Evolutionary conservation across 208 protist species (phyloP).

Genomic region (Trypanosoma lewisi): DNA sequence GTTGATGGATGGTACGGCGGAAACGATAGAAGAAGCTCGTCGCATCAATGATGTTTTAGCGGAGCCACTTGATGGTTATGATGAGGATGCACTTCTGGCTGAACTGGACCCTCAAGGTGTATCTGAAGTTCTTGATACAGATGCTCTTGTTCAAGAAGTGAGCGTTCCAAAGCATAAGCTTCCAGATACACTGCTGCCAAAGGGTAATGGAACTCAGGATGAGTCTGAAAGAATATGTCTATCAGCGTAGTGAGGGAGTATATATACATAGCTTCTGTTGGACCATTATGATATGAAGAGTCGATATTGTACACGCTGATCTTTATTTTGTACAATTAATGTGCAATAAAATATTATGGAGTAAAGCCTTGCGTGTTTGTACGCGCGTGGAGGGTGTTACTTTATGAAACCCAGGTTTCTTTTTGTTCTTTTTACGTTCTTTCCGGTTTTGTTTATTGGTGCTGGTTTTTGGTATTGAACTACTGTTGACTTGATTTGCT

Average conservation of each 20-base stretch:
- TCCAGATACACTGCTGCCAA: background rate
- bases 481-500: no score
- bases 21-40: slow-evolving; percentile 69
- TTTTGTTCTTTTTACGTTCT: no score
- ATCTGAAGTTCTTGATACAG: background rate
- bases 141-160: background rate
- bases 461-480: no score
- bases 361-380: no score
- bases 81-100: slow-evolving; percentile 60
- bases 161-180: slow-evolving; percentile 19
- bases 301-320: no score
- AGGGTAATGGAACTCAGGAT: slow-evolving; percentile 1
- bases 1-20: slow-evolving; percentile 70
- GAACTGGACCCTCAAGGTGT: slow-evolving; percentile 30
- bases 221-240: background rate
- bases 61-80: slow-evolving; percentile 37
- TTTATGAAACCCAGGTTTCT: no score
- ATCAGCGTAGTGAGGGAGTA: slow-evolving; percentile 5
- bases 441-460: no score
- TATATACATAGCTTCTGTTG: background rate
- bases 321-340: no score
- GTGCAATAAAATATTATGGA: no score
- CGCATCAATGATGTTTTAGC: slow-evolving; percentile 65
- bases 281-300: no score
- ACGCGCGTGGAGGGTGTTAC: no score